Evolutionary conservation across 2,329 filamentous ascomycete genomes (phyloP).

Genomic region (Phyllosticta citriasiana): DNA sequence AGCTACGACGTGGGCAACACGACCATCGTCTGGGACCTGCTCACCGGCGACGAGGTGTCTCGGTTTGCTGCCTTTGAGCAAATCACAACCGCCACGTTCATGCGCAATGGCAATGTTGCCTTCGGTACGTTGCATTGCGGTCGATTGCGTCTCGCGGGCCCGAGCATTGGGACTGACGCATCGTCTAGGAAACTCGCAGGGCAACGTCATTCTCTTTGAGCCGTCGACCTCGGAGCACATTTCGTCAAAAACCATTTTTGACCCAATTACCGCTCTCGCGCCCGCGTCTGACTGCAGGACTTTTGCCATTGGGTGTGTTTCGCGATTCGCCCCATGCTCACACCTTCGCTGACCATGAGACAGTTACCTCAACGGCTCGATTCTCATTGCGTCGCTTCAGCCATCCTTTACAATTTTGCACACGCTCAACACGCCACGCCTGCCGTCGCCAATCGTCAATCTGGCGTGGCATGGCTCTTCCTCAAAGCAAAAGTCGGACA

Average conservation of each 20-base stretch:
- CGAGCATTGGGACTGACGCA: neutral
- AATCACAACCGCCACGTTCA: conserved; percentile 79
- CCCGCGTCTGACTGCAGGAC: conserved; percentile 84
- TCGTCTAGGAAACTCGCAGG: conserved; percentile 70
- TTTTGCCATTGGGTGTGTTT: conserved; percentile 80
- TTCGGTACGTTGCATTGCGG: conserved; percentile 59
- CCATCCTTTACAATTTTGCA: conserved; percentile 91
- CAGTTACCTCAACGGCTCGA: conserved; percentile 90
- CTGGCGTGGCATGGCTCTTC: conserved; percentile 95
- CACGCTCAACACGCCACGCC: conserved; percentile 73
- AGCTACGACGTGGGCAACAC: conserved; percentile 89
- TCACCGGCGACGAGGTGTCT: conserved; percentile 81
- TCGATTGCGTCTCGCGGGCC: neutral
- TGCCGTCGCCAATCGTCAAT: conserved; percentile 77
- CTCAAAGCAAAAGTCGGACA: conserved; percentile 90
- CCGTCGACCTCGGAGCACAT: conserved; percentile 87
- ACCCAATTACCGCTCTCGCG: conserved; percentile 87
- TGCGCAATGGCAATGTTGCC: conserved; percentile 92
- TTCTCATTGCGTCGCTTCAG: conserved; percentile 79
- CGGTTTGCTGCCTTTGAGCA: conserved; percentile 89
- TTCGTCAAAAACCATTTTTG: conserved; percentile 83
- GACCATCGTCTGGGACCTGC: conserved; percentile 92
- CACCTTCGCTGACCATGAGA: neutral
- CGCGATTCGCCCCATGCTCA: neutral
- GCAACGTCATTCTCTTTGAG: conserved; percentile 90